A percentile compares a stretch with the other conserved stretches of the same genome.
Evolutionary conservation across 2,329 filamentous ascomycete species (phyloP).

Genomic region (Blastomyces gilchristii): DNA sequence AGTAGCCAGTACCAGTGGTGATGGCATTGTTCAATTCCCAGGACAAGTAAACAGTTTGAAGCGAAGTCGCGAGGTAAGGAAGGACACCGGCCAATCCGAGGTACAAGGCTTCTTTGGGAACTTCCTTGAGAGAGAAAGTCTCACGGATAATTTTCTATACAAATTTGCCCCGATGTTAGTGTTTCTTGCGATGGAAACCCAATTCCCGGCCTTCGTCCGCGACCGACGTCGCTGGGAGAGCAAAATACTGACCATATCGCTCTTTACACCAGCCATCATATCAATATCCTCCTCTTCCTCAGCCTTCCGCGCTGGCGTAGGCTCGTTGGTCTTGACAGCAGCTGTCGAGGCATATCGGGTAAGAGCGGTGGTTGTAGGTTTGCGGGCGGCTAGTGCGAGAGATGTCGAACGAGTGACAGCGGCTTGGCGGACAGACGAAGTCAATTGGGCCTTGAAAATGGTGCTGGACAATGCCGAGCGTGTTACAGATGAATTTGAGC

Average conservation of each 20-base stretch:
- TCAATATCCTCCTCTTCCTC: constrained; percentile 35
- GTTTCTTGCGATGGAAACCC: neutral
- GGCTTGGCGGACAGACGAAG: constrained; percentile 31
- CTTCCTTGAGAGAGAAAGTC: constrained; percentile 54
- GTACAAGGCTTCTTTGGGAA: constrained; percentile 57
- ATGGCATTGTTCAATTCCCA: constrained; percentile 68
- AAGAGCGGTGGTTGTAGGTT: constrained; percentile 39
- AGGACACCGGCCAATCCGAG: constrained; percentile 69
- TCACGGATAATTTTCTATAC: constrained; percentile 54
- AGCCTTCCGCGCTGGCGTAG: constrained; percentile 37
- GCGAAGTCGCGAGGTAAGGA: constrained; percentile 74
- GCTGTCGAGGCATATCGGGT: constrained; percentile 39
- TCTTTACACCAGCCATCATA: constrained; percentile 44
- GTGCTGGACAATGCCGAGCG: constrained; percentile 33
- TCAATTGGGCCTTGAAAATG: constrained; percentile 37
- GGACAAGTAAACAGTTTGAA: constrained; percentile 70
- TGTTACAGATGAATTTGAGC: constrained; percentile 35
- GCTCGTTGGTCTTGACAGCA: constrained; percentile 18
- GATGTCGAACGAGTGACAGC: constrained; percentile 28
- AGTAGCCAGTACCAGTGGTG: constrained; percentile 48
- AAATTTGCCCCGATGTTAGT: constrained; percentile 4
- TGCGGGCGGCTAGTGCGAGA: constrained; percentile 35
- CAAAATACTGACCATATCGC: constrained; percentile 46
- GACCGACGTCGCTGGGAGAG: neutral
- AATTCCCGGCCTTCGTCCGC: neutral